These are phyloP conservation scores for Boletus bicolor DNA, from an alignment of 768 basidiomycete genomes.

Conservation along the genomic window DNA sequence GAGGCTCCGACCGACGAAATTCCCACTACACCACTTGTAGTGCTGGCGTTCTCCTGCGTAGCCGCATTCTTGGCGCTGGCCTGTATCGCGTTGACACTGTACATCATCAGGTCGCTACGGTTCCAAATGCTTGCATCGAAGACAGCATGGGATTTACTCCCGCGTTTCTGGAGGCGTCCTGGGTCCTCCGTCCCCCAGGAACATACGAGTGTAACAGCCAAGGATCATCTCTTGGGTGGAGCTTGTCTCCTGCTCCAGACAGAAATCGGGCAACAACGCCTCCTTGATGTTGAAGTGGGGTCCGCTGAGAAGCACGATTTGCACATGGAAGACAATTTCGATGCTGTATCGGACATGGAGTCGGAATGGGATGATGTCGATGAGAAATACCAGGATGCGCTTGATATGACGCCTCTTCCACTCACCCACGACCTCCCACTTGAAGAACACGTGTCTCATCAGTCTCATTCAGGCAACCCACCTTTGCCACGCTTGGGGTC, in stretches of 20 bases:
- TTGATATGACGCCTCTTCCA: slow-evolving; percentile 27
- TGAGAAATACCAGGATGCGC: slow-evolving; percentile 31
- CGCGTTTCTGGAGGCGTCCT: slow-evolving; percentile 12
- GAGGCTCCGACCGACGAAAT: neutral
- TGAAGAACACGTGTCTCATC: slow-evolving; percentile 6
- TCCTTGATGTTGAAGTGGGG: slow-evolving; percentile 4
- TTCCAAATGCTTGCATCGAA: slow-evolving; percentile 20
- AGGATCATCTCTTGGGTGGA: neutral
- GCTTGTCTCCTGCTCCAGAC: neutral
- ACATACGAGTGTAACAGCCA: neutral
- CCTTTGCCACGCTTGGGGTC: slow-evolving; percentile 4
- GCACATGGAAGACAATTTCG: slow-evolving; percentile 2
- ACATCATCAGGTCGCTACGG: slow-evolving; percentile 18
- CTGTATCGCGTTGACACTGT: slow-evolving; percentile 22
- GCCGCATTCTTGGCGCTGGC: slow-evolving; percentile 23
- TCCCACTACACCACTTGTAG: slow-evolving; percentile 9
- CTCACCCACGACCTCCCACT: slow-evolving; percentile 18
- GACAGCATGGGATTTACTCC: slow-evolving; percentile 24
- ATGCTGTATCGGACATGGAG: slow-evolving; percentile 19
- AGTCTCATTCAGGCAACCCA: slow-evolving; percentile 12
- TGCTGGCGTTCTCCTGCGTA: slow-evolving; percentile 27
- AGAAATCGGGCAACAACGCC: neutral
- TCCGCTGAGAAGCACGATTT: neutral
- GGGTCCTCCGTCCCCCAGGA: neutral
- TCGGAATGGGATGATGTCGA: slow-evolving; percentile 27